These are phyloP conservation scores for Syncephalastrum racemosum DNA, from an alignment of 371 early-diverging fungal genomes.

Conservation along the genomic window DNA sequence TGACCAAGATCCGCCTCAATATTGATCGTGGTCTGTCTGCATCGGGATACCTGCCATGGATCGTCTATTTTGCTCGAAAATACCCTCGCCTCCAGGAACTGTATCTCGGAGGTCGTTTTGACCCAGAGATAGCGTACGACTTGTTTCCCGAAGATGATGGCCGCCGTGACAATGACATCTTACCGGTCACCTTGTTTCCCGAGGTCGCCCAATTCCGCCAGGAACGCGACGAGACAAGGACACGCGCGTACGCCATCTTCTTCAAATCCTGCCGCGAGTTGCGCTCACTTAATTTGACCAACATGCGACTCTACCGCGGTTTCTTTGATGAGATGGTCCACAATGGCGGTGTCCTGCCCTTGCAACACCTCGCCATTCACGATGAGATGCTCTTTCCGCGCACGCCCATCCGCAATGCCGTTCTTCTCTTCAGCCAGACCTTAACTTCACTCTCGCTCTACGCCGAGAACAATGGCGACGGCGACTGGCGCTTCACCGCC, in stretches of 20 bases:
- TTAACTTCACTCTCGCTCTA: background rate
- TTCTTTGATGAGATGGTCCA: constrained; percentile 5
- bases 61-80: constrained; percentile 3
- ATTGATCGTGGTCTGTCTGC: constrained; percentile 3
- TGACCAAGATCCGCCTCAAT: background rate
- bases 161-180: background rate
- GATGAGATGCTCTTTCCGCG: constrained; percentile 4
- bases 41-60: background rate
- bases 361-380: background rate
- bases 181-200: background rate
- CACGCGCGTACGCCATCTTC: background rate
- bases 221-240: constrained; percentile 4
- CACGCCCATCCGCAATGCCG: background rate
- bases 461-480: background rate
- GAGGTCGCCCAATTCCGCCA: constrained; percentile 2
- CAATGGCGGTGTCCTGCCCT: background rate
- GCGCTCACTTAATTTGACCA: background rate
- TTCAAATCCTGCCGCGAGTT: constrained; percentile 4
- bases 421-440: constrained; percentile 1
- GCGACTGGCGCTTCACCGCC: background rate
- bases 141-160: constrained; percentile 3
- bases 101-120: constrained; percentile 1
- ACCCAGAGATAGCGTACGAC: constrained; percentile 4
- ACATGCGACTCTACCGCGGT: constrained; percentile 4
- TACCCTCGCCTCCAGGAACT: constrained; percentile 1